Evolutionary conservation across 2,329 filamentous ascomycete species (phyloP), one percentile per base, ranked within the genome.

Genomic region (Xylaria sp.): DNA sequence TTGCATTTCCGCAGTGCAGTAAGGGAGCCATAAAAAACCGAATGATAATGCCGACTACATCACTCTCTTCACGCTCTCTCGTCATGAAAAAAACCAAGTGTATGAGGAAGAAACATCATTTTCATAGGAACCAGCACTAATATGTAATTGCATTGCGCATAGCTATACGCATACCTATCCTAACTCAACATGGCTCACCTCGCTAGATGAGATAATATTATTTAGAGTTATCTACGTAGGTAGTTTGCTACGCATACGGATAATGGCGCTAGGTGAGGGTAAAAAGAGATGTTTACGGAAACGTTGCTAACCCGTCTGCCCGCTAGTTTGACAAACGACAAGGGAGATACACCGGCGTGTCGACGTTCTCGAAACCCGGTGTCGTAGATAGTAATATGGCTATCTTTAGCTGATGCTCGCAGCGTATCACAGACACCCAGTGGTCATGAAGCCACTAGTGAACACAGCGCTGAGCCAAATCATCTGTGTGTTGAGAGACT

Each of bases 321-420:
- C 0, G 81, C 86, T 1, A 92, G 92, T 73, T 81, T 93, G 77
- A 92, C 89, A 25, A 92, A 93, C 73, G 85, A 90, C 56, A 90
- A 91, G 69, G 91, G 90, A 55, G 90, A 93, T 75, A 91, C 86
- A n/a, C 78, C 93, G 67, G 86, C 88, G 81, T 49, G 82, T 62
- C 9, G n/a, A n/a, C 20, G 0, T 11, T 9, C 31, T 36, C 31
- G 13, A 39, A 15, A 45, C 5, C 22, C 6, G 31, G 39, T 60
- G 36, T 58, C 56, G 44, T 47, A 29, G 17, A 57, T n/a, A 10
- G 11, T 56, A 22, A 64, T 44, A 31, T 39, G 54, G 31, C 6
- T 2, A 10, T 17, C 47, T 39, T 5, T 57, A 88, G 86, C 81
- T 93, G 66, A 93, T 93, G 91, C 84, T 93, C 0, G 87, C 90